phyloP scores from a whole-genome alignment of 1,284 basidiomycete genomes.

The Fomes fomentarius region DNA sequence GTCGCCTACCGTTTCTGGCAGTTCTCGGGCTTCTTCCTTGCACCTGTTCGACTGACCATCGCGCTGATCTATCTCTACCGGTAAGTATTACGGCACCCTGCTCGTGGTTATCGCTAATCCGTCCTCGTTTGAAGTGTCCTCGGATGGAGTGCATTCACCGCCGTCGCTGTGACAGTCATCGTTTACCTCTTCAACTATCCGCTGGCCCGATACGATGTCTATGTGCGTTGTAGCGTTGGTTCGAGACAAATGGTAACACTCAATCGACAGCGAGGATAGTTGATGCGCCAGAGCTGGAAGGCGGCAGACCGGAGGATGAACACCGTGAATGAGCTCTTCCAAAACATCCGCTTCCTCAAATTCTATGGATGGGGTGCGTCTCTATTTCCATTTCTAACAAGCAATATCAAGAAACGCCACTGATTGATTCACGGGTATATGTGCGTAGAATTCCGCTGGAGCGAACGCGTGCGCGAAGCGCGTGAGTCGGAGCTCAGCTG shows the following conservation, averaged over 20 bases:
- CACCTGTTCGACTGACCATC: constrained; percentile 76
- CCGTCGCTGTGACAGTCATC: constrained; percentile 71
- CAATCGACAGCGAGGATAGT: constrained; percentile 34
- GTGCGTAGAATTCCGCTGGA: constrained; percentile 46
- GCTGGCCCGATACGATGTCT: constrained; percentile 66
- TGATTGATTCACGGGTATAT: neutral
- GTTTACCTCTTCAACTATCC: constrained; percentile 71
- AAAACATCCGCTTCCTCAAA: constrained; percentile 73
- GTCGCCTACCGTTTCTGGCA: constrained; percentile 75
- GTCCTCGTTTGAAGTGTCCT: constrained; percentile 56
- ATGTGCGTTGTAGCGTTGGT: constrained; percentile 41
- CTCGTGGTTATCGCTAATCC: neutral
- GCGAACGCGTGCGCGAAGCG: constrained; percentile 48
- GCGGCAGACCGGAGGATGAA: constrained; percentile 78
- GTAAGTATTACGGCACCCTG: constrained; percentile 41
- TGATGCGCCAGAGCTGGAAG: constrained; percentile 66
- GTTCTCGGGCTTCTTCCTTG: constrained; percentile 66
- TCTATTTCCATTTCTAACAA: too few species aligned
- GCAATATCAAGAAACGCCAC: neutral
- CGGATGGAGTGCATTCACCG: constrained; percentile 82
- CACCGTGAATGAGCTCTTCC: constrained; percentile 79
- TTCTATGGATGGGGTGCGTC: constrained; percentile 70
- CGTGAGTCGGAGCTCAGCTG: constrained; percentile 62
- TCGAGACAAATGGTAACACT: neutral
- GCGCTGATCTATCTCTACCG: constrained; percentile 77